These are phyloP conservation scores for Epichloe aotearoae DNA, from an alignment of 2,329 filamentous ascomycete species.

Conservation along the genomic window DNA sequence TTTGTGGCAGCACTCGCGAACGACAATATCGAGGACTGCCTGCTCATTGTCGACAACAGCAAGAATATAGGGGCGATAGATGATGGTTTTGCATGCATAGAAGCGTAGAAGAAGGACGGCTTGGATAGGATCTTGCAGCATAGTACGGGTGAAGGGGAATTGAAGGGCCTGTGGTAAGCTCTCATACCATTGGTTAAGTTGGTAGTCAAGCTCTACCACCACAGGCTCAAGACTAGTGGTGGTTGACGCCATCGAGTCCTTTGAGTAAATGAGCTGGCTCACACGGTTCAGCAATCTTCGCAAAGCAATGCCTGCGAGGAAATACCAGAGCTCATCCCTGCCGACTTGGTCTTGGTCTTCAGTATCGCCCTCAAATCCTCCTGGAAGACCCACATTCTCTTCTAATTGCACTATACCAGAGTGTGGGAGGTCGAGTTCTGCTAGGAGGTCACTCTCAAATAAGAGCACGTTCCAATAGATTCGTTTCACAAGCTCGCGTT, in stretches of 20 bases:
- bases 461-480: constrained; percentile 78
- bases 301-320: constrained; percentile 69
- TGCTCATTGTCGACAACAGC: constrained; percentile 69
- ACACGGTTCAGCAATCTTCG: constrained; percentile 65
- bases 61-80: constrained; percentile 72
- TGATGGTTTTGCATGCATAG: constrained; percentile 76
- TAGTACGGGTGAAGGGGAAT: constrained; percentile 57
- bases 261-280: constrained; percentile 67
- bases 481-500: constrained; percentile 60
- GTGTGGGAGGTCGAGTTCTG: constrained; percentile 69
- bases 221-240: constrained; percentile 58
- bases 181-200: constrained; percentile 76
- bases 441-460: constrained; percentile 68
- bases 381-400: constrained; percentile 64
- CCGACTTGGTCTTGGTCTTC: constrained; percentile 40
- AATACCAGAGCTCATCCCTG: constrained; percentile 74
- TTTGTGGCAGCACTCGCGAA: constrained; percentile 67
- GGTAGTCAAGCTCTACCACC: constrained; percentile 68
- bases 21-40: constrained; percentile 54
- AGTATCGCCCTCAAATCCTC: constrained; percentile 63
- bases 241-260: constrained; percentile 57
- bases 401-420: constrained; percentile 75
- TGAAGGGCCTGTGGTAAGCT: constrained; percentile 61
- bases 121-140: constrained; percentile 61
- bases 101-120: constrained; percentile 68